phyloP scores from a whole-genome alignment of 805 yeast species.

The Clavispora vitiphila region DNA sequence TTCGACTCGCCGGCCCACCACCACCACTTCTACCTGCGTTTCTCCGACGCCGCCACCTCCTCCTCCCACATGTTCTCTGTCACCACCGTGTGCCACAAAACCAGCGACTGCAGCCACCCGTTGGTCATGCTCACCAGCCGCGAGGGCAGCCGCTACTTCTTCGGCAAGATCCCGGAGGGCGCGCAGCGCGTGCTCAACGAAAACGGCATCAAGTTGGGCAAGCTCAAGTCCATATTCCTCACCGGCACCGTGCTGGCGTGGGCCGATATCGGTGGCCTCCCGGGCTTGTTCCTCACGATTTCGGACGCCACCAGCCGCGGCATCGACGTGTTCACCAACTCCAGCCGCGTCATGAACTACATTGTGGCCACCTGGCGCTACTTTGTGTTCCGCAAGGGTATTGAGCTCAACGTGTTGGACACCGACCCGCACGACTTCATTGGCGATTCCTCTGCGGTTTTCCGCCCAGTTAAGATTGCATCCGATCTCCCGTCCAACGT shows the following conservation, averaged over 20 bases:
- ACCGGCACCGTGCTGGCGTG: constrained; percentile 70
- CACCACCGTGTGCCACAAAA: constrained; percentile 48
- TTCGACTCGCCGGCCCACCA: constrained; percentile 7
- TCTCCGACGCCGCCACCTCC: constrained; percentile 2
- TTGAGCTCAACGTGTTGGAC: constrained; percentile 40
- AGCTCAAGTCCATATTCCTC: constrained; percentile 60
- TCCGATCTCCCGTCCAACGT: not conserved
- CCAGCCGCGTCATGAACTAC: constrained; percentile 31
- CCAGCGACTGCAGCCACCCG: constrained; percentile 54
- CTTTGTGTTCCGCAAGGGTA: constrained; percentile 77
- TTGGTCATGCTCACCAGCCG: constrained; percentile 45
- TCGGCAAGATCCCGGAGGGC: constrained; percentile 86
- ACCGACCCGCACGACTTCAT: constrained; percentile 25
- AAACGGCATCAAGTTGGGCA: constrained; percentile 51
- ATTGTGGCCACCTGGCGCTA: constrained; percentile 78
- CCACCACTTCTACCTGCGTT: constrained; percentile 5
- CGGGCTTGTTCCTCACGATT: constrained; percentile 79
- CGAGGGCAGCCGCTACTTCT: constrained; percentile 52
- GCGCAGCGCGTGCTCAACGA: constrained; percentile 71
- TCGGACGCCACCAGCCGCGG: constrained; percentile 69
- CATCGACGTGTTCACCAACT: constrained; percentile 48
- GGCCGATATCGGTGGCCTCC: constrained; percentile 85
- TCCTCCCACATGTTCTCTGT: constrained; percentile 41
- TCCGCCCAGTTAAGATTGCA: constrained; percentile 33
- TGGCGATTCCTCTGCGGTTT: constrained; percentile 33